Conservation (phyloP, 768 basidiomycete species). For the Boletus speciosus region DNA sequence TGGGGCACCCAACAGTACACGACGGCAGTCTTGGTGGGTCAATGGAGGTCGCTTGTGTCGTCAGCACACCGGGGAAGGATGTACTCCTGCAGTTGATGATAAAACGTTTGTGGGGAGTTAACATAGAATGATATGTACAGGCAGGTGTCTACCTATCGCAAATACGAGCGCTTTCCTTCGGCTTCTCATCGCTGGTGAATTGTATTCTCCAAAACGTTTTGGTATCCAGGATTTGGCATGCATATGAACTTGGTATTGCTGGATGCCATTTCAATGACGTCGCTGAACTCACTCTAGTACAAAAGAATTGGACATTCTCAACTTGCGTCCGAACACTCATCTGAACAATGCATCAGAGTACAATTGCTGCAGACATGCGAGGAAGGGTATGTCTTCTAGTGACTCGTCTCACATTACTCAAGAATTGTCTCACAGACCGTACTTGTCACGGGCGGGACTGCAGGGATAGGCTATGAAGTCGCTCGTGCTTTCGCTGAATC, state of each 20-base stretch:
- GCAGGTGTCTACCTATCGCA: neutral
- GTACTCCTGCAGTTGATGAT: slow-evolving; percentile 46
- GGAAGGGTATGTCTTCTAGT: neutral
- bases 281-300: slow-evolving; percentile 4
- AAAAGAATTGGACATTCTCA: neutral
- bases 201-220: neutral
- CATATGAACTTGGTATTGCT: neutral
- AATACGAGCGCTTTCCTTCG: too few relatives aligned
- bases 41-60: slow-evolving; percentile 45
- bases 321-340: neutral
- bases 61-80: slow-evolving; percentile 62
- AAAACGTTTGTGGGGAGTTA: slow-evolving; percentile 52
- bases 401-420: neutral
- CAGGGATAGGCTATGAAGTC: slow-evolving; percentile 1
- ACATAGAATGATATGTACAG: neutral
- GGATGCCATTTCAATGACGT: slow-evolving; percentile 4
- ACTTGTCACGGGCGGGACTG: neutral
- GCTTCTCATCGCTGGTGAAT: too few relatives aligned
- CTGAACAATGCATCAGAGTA: neutral
- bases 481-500: neutral
- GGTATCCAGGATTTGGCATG: neutral
- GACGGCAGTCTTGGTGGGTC: slow-evolving; percentile 22
- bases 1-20: slow-evolving; percentile 18
- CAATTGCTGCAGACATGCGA: neutral
- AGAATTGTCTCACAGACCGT: neutral